A percentile compares a stretch with the other conserved stretches of the same genome.
These are phyloP conservation scores for Hysterangium stoloniferum DNA, from an alignment of 768 basidiomycete species.

Conservation along the genomic window DNA sequence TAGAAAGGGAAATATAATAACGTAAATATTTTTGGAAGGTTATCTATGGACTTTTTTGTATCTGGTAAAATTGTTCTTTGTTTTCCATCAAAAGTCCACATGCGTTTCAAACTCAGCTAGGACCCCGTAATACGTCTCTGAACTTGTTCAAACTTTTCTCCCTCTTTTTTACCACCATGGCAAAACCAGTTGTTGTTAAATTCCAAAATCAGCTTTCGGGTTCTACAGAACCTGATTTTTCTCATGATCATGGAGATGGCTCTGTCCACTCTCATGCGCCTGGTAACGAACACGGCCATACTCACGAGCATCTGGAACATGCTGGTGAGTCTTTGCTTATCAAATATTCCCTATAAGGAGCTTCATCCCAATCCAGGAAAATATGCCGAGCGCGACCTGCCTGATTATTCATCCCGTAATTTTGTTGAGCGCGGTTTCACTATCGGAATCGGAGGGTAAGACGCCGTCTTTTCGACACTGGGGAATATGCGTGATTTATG, in stretches of 20 bases:
- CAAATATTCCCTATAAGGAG: neutral
- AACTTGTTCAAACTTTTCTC: no score
- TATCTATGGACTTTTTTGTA: no score
- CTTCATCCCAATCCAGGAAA: conserved; percentile 48
- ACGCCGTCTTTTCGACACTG: conserved; percentile 6
- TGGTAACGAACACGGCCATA: conserved; percentile 82
- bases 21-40: no score
- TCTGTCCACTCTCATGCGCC: conserved; percentile 43
- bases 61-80: no score
- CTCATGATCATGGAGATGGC: conserved; percentile 40
- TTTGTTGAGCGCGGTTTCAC: conserved; percentile 94
- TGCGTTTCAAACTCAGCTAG: no score
- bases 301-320: conserved; percentile 88
- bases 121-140: no score
- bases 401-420: conserved; percentile 75
- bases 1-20: no score
- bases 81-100: no score
- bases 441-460: conserved; percentile 94
- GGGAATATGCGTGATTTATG: conserved; percentile 1
- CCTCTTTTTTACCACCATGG: no score
- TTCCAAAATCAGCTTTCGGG: conserved; percentile 64
- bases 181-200: conserved; percentile 30
- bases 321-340: conserved; percentile 46
- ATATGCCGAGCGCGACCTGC: conserved; percentile 86
- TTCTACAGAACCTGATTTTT: conserved; percentile 31